phyloP scores from a whole-genome alignment of 177 flowering plant genomes.

The Vitis hybrid region DNA sequence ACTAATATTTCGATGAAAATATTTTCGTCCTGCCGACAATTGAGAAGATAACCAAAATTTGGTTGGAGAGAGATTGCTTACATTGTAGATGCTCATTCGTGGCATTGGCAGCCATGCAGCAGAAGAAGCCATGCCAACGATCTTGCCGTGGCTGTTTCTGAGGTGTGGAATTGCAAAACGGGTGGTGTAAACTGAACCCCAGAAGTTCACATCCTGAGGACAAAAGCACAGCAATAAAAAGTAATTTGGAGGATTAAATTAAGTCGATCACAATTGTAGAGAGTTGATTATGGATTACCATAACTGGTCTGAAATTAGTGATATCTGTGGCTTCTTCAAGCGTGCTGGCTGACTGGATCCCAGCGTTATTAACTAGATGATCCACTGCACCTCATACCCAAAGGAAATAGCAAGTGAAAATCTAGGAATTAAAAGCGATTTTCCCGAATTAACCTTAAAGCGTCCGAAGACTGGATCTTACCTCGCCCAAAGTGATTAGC shows the following conservation, averaged over 20 bases:
- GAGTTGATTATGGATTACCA: constrained; percentile 25
- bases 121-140: constrained; percentile 45
- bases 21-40: too few relatives aligned
- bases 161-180: constrained; percentile 62
- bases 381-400: constrained; percentile 42
- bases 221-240: neutral
- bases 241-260: too few relatives aligned
- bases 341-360: constrained; percentile 27
- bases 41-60: too few relatives aligned
- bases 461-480: constrained; percentile 6
- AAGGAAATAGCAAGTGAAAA: too few relatives aligned
- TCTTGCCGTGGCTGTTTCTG: constrained; percentile 53
- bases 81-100: constrained; percentile 48
- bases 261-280: neutral
- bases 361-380: constrained; percentile 75
- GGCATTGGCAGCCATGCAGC: constrained; percentile 45
- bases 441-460: too few relatives aligned
- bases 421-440: too few relatives aligned
- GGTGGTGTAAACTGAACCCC: constrained; percentile 68
- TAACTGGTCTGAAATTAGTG: constrained; percentile 21
- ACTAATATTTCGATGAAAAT: too few relatives aligned
- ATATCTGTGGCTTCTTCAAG: constrained; percentile 44
- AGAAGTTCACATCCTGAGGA: constrained; percentile 60
- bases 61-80: constrained; percentile 12
- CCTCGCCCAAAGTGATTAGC: constrained; percentile 44